Evolutionary conservation across 2,329 filamentous ascomycete genomes (phyloP), one percentile per base, ranked within the genome.

Genomic region (Talaromyces marneffei): DNA sequence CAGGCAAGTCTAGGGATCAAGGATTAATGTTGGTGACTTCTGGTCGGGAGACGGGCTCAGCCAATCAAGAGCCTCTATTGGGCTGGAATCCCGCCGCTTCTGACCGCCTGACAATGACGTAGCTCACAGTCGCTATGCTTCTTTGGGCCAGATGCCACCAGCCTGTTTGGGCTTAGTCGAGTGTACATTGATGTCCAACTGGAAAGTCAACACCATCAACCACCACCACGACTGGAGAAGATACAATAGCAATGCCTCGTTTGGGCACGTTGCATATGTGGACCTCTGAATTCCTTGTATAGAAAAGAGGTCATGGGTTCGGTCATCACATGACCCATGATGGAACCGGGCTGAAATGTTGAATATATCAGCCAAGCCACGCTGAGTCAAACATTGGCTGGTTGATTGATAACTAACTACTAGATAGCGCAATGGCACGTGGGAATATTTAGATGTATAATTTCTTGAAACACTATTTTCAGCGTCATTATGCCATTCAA

Each of bases 71-170:
- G n/a, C 10, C 3, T 3, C 9, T 12, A n/a, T 50, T 50, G 8
- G 18, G n/a, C 39, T 29, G 55, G 39, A 39, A 6, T 31, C 31
- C 1, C 42, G 23, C 35, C 33, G 59, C 53, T 44, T 25, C 55
- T 53, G 55, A 54, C 54, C 60, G 55, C 46, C 55, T 53, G 44
- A 44, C 44, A 53, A 48, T 62, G 60, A 62, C 60, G 60, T 62
- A 62, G 54, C 25, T 40, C 27, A 9, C 8, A 6, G n/a, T 33
- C 44, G 44, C 59, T 58, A 58, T 25, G 10, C 42, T n/a, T 16
- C 14, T 37, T 58, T 46, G n/a, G 31, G 14, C 2, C 3, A 9
- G 9, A 23, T 14, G 1, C 9, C n/a, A 5, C 29, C 35, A 53
- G 29, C 50, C 52, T 25, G 14, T 37, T 54, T 39, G 14, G 16